Evolutionary conservation across 345 rosid genomes (phyloP), one percentile per base, ranked within the genome.

Genomic region (Trapa incisa): DNA sequence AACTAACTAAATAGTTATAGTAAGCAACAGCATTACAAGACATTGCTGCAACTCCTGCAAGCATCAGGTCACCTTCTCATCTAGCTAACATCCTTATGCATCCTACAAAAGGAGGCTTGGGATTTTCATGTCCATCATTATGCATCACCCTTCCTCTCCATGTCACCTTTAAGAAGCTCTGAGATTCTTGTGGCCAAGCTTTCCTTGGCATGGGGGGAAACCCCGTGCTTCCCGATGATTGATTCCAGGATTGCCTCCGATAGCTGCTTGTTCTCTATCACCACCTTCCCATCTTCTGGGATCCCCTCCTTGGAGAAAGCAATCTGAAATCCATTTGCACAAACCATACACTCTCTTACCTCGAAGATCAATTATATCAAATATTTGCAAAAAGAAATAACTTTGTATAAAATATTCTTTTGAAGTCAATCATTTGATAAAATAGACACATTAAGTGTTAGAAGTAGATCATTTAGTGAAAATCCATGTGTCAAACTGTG

Each of bases 141-240:
- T 38, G 57, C 50, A 41, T 53, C 50, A 41, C 38, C 70, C 60
- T 38, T 64, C 61, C 36, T 64, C 36, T 50, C 43, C 6, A 54
- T 53, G 17, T 38, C 22, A 41, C 29, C 74, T 41, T 62, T 72
- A 73, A 92, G 61, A 64, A 86, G 72, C 32, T 71, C 73, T 4
- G 84, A 62, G 13, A 89, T 66, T 67, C 91, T 85, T 29, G 80
- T 67, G 12, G 96, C 96, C 66, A 92, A 33, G 70, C 85, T 75
- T 64, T 71, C 53, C 74, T 73, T 85, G 47, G 91, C 73, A 8
- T 37, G 76, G 17, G 93, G 96, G 58, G 96, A 92, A 38, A 88
- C 91, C 3, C 96, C 96, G 0, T 87, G 73, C 79, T 87, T 79
- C 6, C 98, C 98, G 3, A 92, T 74, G 42, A 88, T 86, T 0